A percentile compares a stretch with the other conserved stretches of the same genome.
These are phyloP conservation scores for Pittosporum tobira DNA, from an alignment of 129 eudicot genomes.

Conservation along the genomic window DNA sequence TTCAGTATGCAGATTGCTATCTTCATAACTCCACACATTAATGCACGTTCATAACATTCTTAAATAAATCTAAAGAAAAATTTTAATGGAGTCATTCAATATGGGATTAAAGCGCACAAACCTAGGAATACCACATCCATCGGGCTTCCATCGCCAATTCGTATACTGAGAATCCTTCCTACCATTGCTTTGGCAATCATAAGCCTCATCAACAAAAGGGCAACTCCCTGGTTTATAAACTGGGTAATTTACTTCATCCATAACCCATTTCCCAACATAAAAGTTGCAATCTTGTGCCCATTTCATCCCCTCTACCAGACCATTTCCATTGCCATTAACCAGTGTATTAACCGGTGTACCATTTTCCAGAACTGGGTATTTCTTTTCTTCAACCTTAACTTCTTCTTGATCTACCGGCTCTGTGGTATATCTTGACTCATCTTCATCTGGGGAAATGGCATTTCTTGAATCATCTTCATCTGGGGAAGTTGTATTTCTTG, in stretches of 20 bases:
- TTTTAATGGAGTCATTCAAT: neutral
- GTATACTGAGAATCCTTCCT: slow-evolving; percentile 59
- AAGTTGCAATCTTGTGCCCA: slow-evolving; percentile 50
- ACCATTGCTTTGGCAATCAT: slow-evolving; percentile 73
- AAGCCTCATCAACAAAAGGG: slow-evolving; percentile 86
- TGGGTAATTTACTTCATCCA: slow-evolving; percentile 66
- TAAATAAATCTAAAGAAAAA: no score
- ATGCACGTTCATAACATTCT: no score
- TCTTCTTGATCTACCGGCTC: slow-evolving; percentile 1
- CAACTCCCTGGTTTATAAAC: slow-evolving; percentile 67
- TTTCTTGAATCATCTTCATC: neutral
- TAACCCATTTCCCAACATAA: slow-evolving; percentile 75
- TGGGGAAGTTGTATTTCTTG: slow-evolving; percentile 8
- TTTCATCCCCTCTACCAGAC: slow-evolving; percentile 19
- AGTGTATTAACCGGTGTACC: neutral
- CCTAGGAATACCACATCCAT: slow-evolving; percentile 94
- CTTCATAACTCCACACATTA: no score
- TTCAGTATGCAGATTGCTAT: no score
- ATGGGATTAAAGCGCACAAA: slow-evolving; percentile 5
- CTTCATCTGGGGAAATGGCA: slow-evolving; percentile 10
- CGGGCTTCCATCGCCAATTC: slow-evolving; percentile 86
- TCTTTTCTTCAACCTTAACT: slow-evolving; percentile 2
- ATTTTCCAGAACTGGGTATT: neutral
- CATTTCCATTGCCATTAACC: neutral
- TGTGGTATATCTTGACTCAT: neutral